Conservation (phyloP, 352 stramenopile species). For the Pythium monospermum region DNA sequence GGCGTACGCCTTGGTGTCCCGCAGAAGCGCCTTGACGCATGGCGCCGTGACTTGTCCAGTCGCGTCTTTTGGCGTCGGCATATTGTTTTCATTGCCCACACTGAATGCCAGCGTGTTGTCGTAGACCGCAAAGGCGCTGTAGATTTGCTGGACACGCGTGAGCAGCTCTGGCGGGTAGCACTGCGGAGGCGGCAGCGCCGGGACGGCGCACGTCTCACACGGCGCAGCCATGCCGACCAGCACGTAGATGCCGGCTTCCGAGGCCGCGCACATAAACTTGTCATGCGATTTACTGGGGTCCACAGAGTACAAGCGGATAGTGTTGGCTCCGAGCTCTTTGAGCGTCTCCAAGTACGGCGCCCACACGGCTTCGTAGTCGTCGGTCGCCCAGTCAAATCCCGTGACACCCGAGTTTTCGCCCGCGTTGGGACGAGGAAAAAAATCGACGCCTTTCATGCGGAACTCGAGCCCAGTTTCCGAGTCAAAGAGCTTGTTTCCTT, state of each 20-base stretch:
- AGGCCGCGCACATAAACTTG: slow-evolving; percentile 85
- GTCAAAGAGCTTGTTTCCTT: slow-evolving; percentile 79
- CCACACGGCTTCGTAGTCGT: slow-evolving; percentile 71
- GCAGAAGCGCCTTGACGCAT: slow-evolving; percentile 88
- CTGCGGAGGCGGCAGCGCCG: slow-evolving; percentile 35
- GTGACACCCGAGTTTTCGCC: slow-evolving; percentile 68
- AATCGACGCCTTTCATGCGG: slow-evolving; percentile 73
- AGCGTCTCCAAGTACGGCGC: slow-evolving; percentile 57
- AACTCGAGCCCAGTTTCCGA: slow-evolving; percentile 64
- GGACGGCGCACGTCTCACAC: slow-evolving; percentile 56
- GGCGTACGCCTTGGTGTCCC: slow-evolving; percentile 77
- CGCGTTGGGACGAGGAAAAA: slow-evolving; percentile 83
- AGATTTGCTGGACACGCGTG: slow-evolving; percentile 66
- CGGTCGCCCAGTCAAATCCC: slow-evolving; percentile 82
- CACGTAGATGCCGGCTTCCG: slow-evolving; percentile 67
- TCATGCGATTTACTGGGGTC: slow-evolving; percentile 66
- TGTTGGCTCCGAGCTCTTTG: slow-evolving; percentile 60
- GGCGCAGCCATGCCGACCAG: slow-evolving; percentile 58
- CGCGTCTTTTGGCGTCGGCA: slow-evolving; percentile 33
- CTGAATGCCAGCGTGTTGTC: slow-evolving; percentile 80
- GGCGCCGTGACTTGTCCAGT: slow-evolving; percentile 67
- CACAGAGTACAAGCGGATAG: slow-evolving; percentile 78
- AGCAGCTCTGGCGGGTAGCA: slow-evolving; percentile 65
- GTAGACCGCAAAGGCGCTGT: slow-evolving; percentile 79
- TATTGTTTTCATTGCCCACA: slow-evolving; percentile 80